Percentiles rank a stretch among this genome's conserved stretches.
phyloP scores from a whole-genome alignment of 345 rosid species.

The Populus deltoides region DNA sequence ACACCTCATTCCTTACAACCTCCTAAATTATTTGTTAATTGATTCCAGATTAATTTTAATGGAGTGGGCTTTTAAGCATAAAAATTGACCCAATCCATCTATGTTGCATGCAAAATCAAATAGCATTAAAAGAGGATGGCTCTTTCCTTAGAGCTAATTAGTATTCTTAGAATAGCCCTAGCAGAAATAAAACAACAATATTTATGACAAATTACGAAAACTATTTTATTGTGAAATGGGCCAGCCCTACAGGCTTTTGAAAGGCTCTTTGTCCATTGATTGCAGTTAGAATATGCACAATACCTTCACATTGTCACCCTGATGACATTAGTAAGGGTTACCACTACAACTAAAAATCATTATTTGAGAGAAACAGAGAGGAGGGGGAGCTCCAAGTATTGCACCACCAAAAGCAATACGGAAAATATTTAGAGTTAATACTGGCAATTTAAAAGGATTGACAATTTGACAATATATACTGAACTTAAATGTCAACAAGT shows the following conservation, averaged over 20 bases:
- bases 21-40: neutral
- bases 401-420: neutral
- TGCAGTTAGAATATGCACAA: neutral
- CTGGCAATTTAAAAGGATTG: neutral
- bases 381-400: neutral
- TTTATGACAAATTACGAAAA: neutral
- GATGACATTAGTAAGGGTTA: neutral
- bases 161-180: neutral
- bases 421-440: neutral
- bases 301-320: neutral
- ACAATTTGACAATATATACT: neutral
- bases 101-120: neutral
- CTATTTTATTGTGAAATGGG: neutral
- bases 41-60: neutral
- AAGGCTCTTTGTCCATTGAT: neutral
- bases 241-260: neutral
- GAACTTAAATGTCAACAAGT: neutral
- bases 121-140: neutral
- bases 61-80: neutral
- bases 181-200: neutral
- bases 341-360: neutral
- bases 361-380: neutral
- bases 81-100: neutral
- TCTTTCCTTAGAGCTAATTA: neutral
- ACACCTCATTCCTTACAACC: neutral